phyloP scores from a whole-genome alignment of 352 stramenopile genomes.

The Pilasporangium apinafurcum region DNA sequence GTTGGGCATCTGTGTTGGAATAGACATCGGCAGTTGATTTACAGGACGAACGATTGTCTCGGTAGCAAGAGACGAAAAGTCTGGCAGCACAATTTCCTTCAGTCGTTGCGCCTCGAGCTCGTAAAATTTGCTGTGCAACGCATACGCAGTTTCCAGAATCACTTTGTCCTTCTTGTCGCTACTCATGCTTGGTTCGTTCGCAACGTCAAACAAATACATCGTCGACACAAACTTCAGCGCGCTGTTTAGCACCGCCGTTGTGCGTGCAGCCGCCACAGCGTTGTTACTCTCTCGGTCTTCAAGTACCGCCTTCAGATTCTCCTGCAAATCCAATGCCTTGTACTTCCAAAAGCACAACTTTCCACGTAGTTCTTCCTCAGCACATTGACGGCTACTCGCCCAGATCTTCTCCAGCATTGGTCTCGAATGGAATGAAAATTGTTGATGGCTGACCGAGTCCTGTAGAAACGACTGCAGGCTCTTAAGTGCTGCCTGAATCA shows the following conservation, averaged over 20 bases:
- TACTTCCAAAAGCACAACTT: constrained; percentile 29
- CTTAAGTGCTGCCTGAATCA: constrained; percentile 8
- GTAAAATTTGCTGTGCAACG: constrained; percentile 7
- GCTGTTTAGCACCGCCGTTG: constrained; percentile 4
- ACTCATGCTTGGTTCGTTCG: background rate
- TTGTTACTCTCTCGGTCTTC: background rate
- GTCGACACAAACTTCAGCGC: constrained; percentile 26
- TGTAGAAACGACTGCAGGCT: constrained; percentile 7
- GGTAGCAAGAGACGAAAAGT: background rate
- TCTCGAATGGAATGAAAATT: constrained; percentile 1
- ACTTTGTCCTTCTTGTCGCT: constrained; percentile 2
- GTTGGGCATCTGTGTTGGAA: too few species aligned
- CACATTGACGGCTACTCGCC: constrained; percentile 8
- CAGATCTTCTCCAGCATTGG: constrained; percentile 14
- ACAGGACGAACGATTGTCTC: background rate
- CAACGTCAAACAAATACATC: constrained; percentile 20
- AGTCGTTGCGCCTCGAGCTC: constrained; percentile 7
- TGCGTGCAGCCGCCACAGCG: background rate
- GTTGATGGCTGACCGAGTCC: background rate
- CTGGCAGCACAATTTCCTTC: background rate
- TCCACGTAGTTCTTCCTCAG: constrained; percentile 14
- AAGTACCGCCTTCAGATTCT: constrained; percentile 6
- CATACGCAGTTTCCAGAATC: constrained; percentile 3
- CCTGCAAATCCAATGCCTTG: constrained; percentile 20
- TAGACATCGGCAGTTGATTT: too few species aligned